A percentile compares a stretch with the other conserved stretches of the same genome.
Evolutionary conservation across 1,139 yeast species (phyloP).

Genomic region (Diutina catenulata): DNA sequence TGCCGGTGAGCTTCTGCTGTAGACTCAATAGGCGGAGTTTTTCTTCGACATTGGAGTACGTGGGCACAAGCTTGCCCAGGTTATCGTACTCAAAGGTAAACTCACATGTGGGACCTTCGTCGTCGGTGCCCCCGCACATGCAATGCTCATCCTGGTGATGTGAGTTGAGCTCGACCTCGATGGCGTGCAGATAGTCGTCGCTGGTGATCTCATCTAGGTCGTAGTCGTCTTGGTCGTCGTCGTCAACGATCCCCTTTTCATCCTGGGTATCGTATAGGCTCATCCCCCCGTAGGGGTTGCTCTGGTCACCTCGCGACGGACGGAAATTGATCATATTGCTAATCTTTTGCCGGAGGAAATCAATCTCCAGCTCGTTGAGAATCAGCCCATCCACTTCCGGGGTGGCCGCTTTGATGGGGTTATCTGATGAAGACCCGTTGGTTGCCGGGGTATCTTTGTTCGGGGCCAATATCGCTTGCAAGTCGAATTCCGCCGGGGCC

Average conservation of each 20-base stretch:
- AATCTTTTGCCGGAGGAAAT: slow-evolving; percentile 20
- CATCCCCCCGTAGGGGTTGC: slow-evolving; percentile 9
- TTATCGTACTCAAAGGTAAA: slow-evolving; percentile 30
- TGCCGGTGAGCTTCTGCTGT: background rate
- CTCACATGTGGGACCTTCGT: slow-evolving; percentile 28
- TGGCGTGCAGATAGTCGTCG: slow-evolving; percentile 20
- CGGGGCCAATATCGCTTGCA: background rate
- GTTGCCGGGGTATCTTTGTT: background rate
- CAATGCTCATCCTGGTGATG: background rate
- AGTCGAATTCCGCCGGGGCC: slow-evolving; percentile 13
- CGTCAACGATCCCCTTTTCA: slow-evolving; percentile 23
- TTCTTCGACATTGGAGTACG: slow-evolving; percentile 29
- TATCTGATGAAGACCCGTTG: background rate
- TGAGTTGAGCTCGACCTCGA: slow-evolving; percentile 28
- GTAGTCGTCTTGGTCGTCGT: slow-evolving; percentile 23
- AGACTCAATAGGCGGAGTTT: slow-evolving; percentile 13
- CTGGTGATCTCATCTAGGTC: slow-evolving; percentile 26
- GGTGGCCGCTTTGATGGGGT: background rate
- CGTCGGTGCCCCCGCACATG: slow-evolving; percentile 13
- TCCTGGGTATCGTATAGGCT: slow-evolving; percentile 29
- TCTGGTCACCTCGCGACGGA: background rate
- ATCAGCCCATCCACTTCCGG: slow-evolving; percentile 7
- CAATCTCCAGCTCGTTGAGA: slow-evolving; percentile 22
- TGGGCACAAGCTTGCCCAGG: slow-evolving; percentile 32
- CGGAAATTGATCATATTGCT: slow-evolving; percentile 6